A percentile compares a stretch with the other conserved stretches of the same genome.
phyloP scores from a whole-genome alignment of 1,139 yeast species.

The Williopsis jadinii region DNA sequence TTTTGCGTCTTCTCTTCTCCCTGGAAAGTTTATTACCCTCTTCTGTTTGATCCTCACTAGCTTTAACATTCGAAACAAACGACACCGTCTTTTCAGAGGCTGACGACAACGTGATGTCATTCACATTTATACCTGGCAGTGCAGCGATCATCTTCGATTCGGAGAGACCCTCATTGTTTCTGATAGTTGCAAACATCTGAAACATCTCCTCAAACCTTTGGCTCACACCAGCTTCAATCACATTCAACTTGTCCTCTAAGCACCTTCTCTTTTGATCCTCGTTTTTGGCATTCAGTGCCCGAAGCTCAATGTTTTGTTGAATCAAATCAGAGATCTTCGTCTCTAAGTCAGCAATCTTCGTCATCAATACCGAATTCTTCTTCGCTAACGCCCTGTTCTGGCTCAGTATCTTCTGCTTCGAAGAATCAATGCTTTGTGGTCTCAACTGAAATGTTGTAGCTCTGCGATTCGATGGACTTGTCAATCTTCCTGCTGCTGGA shows the following conservation, averaged over 20 bases:
- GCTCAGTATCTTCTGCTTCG: constrained; percentile 25
- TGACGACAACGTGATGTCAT: constrained; percentile 7
- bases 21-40: constrained; percentile 5
- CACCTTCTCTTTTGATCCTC: constrained; percentile 27
- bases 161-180: constrained; percentile 30
- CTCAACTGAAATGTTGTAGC: too few species aligned
- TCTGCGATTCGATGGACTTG: too few species aligned
- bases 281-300: constrained; percentile 28
- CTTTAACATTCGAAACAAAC: constrained; percentile 19
- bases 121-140: not conserved
- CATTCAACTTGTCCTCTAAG: constrained; percentile 28
- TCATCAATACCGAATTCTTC: constrained; percentile 44
- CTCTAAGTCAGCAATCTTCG: constrained; percentile 46
- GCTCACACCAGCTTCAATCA: constrained; percentile 36
- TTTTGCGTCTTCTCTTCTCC: constrained; percentile 27
- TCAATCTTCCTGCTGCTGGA: too few species aligned
- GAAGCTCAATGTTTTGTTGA: constrained; percentile 37
- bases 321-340: constrained; percentile 37
- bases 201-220: constrained; percentile 39
- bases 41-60: constrained; percentile 15
- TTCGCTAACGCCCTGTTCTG: constrained; percentile 53
- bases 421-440: too few species aligned
- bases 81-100: constrained; percentile 19
- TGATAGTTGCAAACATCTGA: constrained; percentile 30
- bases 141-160: constrained; percentile 11